Conservation (phyloP, 2,329 filamentous ascomycete genomes). For the Penicillium occitanis region DNA sequence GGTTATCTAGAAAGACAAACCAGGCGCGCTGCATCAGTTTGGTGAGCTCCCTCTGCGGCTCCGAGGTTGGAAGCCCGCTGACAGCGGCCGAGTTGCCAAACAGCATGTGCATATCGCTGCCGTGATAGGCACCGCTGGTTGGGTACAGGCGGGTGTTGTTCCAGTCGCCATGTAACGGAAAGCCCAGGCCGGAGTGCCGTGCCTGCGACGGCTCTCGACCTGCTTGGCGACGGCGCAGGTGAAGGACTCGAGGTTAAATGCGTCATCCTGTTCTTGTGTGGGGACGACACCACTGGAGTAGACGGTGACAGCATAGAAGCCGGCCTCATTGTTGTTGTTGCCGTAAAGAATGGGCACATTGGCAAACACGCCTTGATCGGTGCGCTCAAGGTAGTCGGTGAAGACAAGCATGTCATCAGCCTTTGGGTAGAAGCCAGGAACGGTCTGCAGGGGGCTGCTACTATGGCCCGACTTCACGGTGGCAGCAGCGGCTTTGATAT, state of each 20-base stretch:
- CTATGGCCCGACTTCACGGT: conserved; percentile 34
- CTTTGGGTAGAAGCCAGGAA: conserved; percentile 23
- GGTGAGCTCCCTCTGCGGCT: conserved; percentile 35
- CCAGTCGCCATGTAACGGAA: conserved; percentile 54
- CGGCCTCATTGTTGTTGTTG: conserved; percentile 17
- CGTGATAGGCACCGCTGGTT: conserved; percentile 52
- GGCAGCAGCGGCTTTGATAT: conserved; percentile 6
- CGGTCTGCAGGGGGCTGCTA: conserved; percentile 33
- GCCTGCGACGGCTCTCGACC: conserved; percentile 35
- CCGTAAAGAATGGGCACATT: conserved; percentile 11
- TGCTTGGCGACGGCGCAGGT: conserved; percentile 48
- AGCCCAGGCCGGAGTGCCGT: conserved; percentile 45
- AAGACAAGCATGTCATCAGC: conserved; percentile 11
- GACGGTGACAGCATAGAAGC: conserved; percentile 46
- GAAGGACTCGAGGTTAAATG: conserved; percentile 49
- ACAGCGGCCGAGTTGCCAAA: conserved; percentile 46
- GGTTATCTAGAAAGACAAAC: conserved; percentile 44
- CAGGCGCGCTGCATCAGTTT: conserved; percentile 44
- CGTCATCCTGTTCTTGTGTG: conserved; percentile 38
- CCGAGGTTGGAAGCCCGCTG: conserved; percentile 38
- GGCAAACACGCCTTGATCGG: conserved; percentile 7
- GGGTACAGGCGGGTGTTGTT: conserved; percentile 49
- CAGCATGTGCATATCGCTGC: conserved; percentile 50
- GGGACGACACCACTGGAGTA: conserved; percentile 42
- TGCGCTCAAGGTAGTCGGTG: conserved; percentile 13